Evolutionary conservation across 257 asterid genomes (phyloP), one percentile per base, ranked within the genome.

Genomic region (Cinchona pubescens): DNA sequence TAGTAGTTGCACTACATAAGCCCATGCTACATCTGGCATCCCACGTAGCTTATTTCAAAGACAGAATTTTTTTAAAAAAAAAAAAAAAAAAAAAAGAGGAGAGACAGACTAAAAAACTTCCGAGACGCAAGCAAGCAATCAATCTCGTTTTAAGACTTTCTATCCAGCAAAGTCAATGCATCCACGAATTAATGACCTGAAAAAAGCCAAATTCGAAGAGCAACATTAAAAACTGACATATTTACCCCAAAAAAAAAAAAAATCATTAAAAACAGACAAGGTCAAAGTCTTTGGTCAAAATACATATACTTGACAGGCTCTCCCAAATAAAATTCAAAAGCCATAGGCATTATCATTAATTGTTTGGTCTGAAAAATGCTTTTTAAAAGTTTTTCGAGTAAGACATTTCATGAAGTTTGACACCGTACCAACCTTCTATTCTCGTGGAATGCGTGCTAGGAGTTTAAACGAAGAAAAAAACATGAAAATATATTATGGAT

Each of bases 231-330:
- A n/a, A n/a, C n/a, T n/a, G n/a, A n/a, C n/a, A n/a, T n/a, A n/a
- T n/a, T n/a, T n/a, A n/a, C n/a, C n/a, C n/a, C n/a, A n/a, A n/a
- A n/a, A n/a, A n/a, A n/a, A n/a, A n/a, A n/a, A n/a, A n/a, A n/a
- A n/a, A n/a, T n/a, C n/a, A n/a, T n/a, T n/a, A n/a, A n/a, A n/a
- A 12, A 63, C 35, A 64, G 80, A 71, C 68, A 3, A 55, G 42
- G 83, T 81, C 79, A 73, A 77, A 61, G 76, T 73, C 81, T 42
- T 67, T n/a, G 61, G 75, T 76, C 80, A 68, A 76, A 27, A 76
- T 35, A 3, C 25, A 37, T 5, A 9, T 5, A 9, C 37, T 21
- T 60, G 38, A 60, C 38, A 29, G 12, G n/a, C 35, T 40, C 65
- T 29, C 32, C 3, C 29, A 11, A 59, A 27, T 2, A 10, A 25